Percentiles rank a stretch among this genome's conserved stretches.
phyloP scores from a whole-genome alignment of 345 rosid genomes.

The Iberis pinnata region DNA sequence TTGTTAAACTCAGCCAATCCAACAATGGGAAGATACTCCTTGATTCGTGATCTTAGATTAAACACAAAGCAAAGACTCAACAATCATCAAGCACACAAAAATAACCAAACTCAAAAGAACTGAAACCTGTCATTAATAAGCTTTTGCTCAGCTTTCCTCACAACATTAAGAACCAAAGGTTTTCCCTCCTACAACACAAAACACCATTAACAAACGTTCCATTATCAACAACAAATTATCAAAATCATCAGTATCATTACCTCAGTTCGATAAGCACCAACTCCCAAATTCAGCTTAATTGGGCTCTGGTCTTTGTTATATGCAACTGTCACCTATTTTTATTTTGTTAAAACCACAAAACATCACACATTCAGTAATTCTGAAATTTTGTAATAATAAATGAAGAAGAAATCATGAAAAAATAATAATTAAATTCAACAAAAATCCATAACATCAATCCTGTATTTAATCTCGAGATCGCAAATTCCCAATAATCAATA shows the following conservation, averaged over 20 bases:
- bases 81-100: not conserved
- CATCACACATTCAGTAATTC: not conserved
- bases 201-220: slow-evolving; percentile 1
- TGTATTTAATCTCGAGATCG: not conserved
- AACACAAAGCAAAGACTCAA: slow-evolving; percentile 2
- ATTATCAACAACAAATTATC: not conserved
- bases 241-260: slow-evolving; percentile 23
- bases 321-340: slow-evolving; percentile 71
- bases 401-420: too few relatives aligned
- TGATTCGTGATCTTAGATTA: slow-evolving; percentile 44
- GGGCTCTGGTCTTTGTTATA: slow-evolving; percentile 89
- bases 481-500: not conserved
- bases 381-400: too few relatives aligned
- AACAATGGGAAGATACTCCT: slow-evolving; percentile 82
- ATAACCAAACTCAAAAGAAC: not conserved
- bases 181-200: slow-evolving; percentile 53
- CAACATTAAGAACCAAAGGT: slow-evolving; percentile 68
- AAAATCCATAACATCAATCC: too few relatives aligned
- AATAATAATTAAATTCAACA: too few relatives aligned
- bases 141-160: slow-evolving; percentile 70
- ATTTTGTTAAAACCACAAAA: not conserved
- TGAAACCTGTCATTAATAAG: slow-evolving; percentile 56
- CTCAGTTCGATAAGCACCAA: slow-evolving; percentile 94
- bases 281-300: slow-evolving; percentile 87
- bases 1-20: slow-evolving; percentile 79